Evolutionary conservation across 1,139 yeast species (phyloP).

Genomic region (Diutina rugosa): DNA sequence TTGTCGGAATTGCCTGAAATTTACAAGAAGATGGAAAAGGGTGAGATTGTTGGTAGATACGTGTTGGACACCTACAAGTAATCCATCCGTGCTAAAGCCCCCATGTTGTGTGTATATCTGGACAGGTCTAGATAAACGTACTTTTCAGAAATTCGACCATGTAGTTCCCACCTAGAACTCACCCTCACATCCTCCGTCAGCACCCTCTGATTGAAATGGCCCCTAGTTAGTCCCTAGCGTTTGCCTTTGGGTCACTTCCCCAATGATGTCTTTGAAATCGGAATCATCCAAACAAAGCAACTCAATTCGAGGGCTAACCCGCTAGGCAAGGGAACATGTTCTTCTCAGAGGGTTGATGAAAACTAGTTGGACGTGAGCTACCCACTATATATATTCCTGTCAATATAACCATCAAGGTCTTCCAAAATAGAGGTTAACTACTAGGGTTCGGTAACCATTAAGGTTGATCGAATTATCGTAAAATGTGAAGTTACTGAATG

Average conservation of each 20-base stretch:
- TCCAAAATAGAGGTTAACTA: not conserved
- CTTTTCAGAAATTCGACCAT: not conserved
- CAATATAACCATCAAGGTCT: not conserved
- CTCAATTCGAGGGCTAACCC: too few relatives aligned
- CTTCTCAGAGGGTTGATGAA: too few relatives aligned
- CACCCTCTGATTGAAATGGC: too few relatives aligned
- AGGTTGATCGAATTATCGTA: too few relatives aligned
- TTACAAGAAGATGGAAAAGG: slow-evolving; percentile 8
- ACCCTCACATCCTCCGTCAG: not conserved
- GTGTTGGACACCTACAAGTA: slow-evolving; percentile 8
- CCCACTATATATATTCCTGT: too few relatives aligned
- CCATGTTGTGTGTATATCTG: not conserved
- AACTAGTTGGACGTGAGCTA: too few relatives aligned
- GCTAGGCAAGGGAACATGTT: too few relatives aligned
- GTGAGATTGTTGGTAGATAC: slow-evolving; percentile 9
- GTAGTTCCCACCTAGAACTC: not conserved
- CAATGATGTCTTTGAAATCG: too few relatives aligned
- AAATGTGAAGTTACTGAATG: too few relatives aligned
- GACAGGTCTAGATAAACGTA: not conserved
- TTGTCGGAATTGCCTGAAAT: slow-evolving; percentile 8
- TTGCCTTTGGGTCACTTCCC: too few relatives aligned
- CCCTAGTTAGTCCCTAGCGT: too few relatives aligned
- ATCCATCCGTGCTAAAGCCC: not conserved
- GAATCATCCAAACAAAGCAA: too few relatives aligned
- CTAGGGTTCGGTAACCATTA: not conserved